Evolutionary conservation across 352 stramenopile genomes (phyloP), one percentile per base, ranked within the genome.

Genomic region (Pelagophyceae sp.): DNA sequence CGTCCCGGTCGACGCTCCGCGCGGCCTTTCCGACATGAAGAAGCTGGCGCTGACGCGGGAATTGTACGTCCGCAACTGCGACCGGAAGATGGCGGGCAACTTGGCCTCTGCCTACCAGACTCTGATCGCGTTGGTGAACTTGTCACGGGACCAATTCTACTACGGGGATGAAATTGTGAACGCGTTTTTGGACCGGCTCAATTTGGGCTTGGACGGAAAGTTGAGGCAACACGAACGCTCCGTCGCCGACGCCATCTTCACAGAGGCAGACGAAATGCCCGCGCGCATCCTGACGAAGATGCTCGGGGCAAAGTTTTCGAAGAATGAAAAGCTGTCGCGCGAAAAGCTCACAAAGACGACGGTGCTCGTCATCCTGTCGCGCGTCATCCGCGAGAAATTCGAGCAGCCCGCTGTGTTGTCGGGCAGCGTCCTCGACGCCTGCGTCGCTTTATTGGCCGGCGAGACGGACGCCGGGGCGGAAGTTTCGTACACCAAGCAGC

Each of bases 111-210:
- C 84, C 65, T 86, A 84, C 64, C 81, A 85, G 72, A 85, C 82
- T 17, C 76, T 86, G 45, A 81, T 86, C 75, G 80, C 82, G 67
- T 71, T 86, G 5, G 83, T 82, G 72, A 86, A 86, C 74, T 76
- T 86, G 54, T 78, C 78, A 32, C 60, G 80, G 45, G 40, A 82
- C 31, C 83, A 78, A 33, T 86, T 86, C 72, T 86, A 86, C 69
- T 85, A 85, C 37, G 79, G 63, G 72, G 82, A 86, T 78, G 81
- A 86, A 60, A 86, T 86, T 76, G 82, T 86, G 51, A 86, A 86
- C 70, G 83, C 77, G 0, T 86, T 86, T 72, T 83, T 86, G 70
- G 82, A 86, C 77, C 85, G 84, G 76, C 84, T 86, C 81, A 79
- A 84, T n/a, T 80, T 78, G 38, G 83, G 79, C 0, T 83, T 86